phyloP scores from a whole-genome alignment of 164 flowering plant genomes.

The Cinnamomum chago region DNA sequence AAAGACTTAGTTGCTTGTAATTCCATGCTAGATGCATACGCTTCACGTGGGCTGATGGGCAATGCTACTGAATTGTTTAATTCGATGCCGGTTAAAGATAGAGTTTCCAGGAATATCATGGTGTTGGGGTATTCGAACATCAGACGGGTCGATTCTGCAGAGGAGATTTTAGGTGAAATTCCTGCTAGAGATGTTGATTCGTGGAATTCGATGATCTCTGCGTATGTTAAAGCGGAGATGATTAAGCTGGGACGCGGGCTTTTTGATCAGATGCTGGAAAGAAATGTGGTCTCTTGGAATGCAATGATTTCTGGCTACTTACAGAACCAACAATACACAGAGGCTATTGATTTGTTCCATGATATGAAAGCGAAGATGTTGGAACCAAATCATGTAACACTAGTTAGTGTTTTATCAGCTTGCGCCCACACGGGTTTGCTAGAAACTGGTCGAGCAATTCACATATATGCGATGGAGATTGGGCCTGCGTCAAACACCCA shows the following conservation, averaged over 20 bases:
- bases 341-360: slow-evolving; percentile 26
- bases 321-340: slow-evolving; percentile 7
- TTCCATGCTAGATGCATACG: slow-evolving; percentile 37
- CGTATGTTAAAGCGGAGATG: slow-evolving; percentile 18
- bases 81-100: slow-evolving; percentile 27
- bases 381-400: slow-evolving; percentile 27
- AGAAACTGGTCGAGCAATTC: slow-evolving; percentile 23
- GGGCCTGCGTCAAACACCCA: slow-evolving; percentile 18
- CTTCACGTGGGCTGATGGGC: slow-evolving; percentile 28
- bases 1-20: slow-evolving; percentile 40
- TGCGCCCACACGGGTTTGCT: slow-evolving; percentile 31
- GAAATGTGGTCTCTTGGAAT: slow-evolving; percentile 35
- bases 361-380: slow-evolving; percentile 18
- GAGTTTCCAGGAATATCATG: slow-evolving; percentile 31
- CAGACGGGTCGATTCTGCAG: slow-evolving; percentile 18
- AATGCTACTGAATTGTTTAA: slow-evolving; percentile 19
- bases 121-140: slow-evolving; percentile 30
- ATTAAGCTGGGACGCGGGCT: slow-evolving; percentile 20
- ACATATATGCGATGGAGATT: slow-evolving; percentile 13
- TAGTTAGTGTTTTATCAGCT: slow-evolving; percentile 27
- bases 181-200: slow-evolving; percentile 31
- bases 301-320: slow-evolving; percentile 31
- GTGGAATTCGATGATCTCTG: slow-evolving; percentile 40
- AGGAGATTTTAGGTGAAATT: slow-evolving; percentile 22
- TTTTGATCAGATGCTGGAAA: slow-evolving; percentile 23